Evolutionary conservation across 768 basidiomycete genomes (phyloP).

Genomic region (Tubosaeta brunneosetosa): DNA sequence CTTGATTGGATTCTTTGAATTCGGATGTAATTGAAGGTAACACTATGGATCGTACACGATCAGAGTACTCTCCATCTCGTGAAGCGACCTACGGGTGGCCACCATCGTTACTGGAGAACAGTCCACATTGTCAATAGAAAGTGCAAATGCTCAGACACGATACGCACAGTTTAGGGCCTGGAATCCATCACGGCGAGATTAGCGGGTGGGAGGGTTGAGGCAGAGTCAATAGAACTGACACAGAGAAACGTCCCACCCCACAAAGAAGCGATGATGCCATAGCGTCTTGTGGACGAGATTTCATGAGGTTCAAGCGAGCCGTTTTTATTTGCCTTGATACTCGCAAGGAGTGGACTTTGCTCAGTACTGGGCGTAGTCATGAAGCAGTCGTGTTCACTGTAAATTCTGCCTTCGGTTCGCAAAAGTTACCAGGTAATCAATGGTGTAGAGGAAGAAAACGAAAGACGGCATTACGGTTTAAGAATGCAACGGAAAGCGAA

Average conservation of each 20-base stretch:
- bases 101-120: constrained; percentile 20
- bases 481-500: background rate
- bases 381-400: background rate
- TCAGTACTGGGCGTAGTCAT: constrained; percentile 16
- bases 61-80: background rate
- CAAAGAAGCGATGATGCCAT: constrained; percentile 62
- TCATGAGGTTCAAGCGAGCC: constrained; percentile 48
- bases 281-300: constrained; percentile 51
- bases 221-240: constrained; percentile 45
- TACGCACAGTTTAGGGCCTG: constrained; percentile 15
- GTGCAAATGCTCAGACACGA: background rate
- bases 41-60: constrained; percentile 1
- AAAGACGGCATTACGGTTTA: background rate
- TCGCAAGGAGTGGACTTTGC: constrained; percentile 25
- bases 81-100: constrained; percentile 12
- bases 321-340: background rate
- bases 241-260: constrained; percentile 70
- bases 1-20: constrained; percentile 25
- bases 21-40: constrained; percentile 20
- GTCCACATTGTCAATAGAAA: background rate
- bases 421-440: background rate
- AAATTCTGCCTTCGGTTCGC: background rate
- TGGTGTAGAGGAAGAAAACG: background rate
- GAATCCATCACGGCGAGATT: background rate
- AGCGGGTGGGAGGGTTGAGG: background rate